Percentiles rank a stretch among this genome's conserved stretches.
These are phyloP conservation scores for Candida sithepensis DNA, from an alignment of 805 yeast genomes.

Conservation along the genomic window DNA sequence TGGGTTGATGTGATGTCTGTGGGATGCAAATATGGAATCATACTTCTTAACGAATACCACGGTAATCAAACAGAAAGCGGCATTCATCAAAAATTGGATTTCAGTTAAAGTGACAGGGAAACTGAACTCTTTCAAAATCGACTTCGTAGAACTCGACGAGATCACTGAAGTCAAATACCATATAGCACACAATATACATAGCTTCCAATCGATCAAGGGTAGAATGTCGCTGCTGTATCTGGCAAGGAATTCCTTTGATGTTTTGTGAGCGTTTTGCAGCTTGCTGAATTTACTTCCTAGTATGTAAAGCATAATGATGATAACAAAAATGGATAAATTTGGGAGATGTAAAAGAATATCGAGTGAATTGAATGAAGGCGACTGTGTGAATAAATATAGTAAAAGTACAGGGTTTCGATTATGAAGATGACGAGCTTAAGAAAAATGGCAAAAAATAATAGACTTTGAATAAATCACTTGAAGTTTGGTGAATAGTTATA, in stretches of 20 bases:
- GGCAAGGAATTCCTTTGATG: constrained; percentile 9
- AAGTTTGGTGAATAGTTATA: too few relatives aligned
- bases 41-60: constrained; percentile 22
- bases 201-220: constrained; percentile 28
- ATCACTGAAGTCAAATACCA: constrained; percentile 85
- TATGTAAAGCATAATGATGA: constrained; percentile 13
- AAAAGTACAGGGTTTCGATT: too few relatives aligned
- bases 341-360: too few relatives aligned
- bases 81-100: constrained; percentile 77
- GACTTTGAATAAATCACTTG: too few relatives aligned
- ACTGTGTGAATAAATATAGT: too few relatives aligned
- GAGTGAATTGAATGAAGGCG: too few relatives aligned
- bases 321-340: too few relatives aligned
- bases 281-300: constrained; percentile 9
- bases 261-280: constrained; percentile 5
- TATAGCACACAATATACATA: constrained; percentile 48
- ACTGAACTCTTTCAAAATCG: constrained; percentile 62
- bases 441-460: background rate
- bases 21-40: constrained; percentile 32
- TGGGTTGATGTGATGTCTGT: constrained; percentile 32
- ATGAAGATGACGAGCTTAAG: background rate
- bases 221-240: constrained; percentile 7
- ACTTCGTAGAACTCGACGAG: constrained; percentile 77
- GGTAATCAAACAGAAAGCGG: constrained; percentile 47
- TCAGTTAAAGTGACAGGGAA: constrained; percentile 90